Evolutionary conservation across 1,139 yeast species (phyloP), one percentile per base, ranked within the genome.

Genomic region (Hansenula sp.): DNA sequence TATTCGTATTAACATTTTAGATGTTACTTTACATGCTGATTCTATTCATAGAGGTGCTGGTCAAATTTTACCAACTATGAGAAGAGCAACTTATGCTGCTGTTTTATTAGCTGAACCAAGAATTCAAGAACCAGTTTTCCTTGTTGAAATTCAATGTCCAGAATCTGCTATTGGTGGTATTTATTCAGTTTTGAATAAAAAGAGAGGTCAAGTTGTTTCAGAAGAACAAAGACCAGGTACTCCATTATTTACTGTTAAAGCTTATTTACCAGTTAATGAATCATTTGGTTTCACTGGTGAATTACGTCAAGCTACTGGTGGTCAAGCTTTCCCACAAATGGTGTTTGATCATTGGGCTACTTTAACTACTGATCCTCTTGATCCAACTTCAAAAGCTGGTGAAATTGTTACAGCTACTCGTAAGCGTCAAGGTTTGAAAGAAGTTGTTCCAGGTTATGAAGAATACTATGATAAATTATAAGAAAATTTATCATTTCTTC

Each of bases 1-100:
- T 64, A 80, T 89, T 66, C 88, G 98, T 79, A 77, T 88, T 73
- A 92, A 92, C 95, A 85, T 92, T 68, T 82, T 92, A 77, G 98
- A 92, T 84, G 98, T 92, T 68, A 90, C 97, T 62, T 82, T 92
- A 74, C 98, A 92, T 76, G 96, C 98, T 70, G 98, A 92, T 86
- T 96, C 98, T 74, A 92, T 92, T 77, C 98, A 92, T 87, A 89
- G 98, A 86, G 98, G 98, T 82, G 97, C 95, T 78, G 98, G 98
- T 78, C 98, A 92, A 82, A 83, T 92, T 73, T 89, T 92, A 75
- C 97, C 97, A 76, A 92, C 98, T 75, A 90, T 92, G 97, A 89
- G 97, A 84, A 92, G 98, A 82, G 97, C 82, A 63, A 88, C 97
- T 57, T 92, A 87, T 78, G 98, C 98, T 68, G 88, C 97, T 63